phyloP scores from a whole-genome alignment of 2,329 filamentous ascomycete species.

The Ceratocystis smalleyi region DNA sequence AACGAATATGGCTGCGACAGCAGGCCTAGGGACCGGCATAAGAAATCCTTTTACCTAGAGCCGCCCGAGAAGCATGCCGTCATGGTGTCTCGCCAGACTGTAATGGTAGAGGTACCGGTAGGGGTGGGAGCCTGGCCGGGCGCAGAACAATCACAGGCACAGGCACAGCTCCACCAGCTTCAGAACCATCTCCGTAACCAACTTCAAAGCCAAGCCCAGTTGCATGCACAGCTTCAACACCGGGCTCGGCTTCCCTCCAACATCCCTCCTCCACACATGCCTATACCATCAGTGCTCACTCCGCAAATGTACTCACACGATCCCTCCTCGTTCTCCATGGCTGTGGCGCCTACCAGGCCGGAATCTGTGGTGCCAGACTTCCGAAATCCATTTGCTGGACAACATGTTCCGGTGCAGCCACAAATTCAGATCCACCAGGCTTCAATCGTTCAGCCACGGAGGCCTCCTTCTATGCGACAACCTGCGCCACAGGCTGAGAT shows the following conservation, averaged over 20 bases:
- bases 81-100: background rate
- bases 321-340: background rate
- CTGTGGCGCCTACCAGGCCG: too few species aligned
- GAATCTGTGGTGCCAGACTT: background rate
- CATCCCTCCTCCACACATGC: background rate
- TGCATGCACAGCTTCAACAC: background rate
- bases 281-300: background rate
- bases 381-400: background rate
- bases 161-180: background rate
- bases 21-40: background rate
- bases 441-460: background rate
- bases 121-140: background rate
- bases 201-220: background rate
- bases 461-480: background rate
- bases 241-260: background rate
- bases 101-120: background rate
- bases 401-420: background rate
- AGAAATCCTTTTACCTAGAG: background rate
- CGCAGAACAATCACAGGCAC: background rate
- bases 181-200: too few species aligned
- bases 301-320: background rate
- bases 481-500: background rate
- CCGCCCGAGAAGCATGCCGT: background rate
- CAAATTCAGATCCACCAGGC: background rate
- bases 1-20: background rate